phyloP scores from a whole-genome alignment of 768 basidiomycete species.

The Termitomyces sp. region DNA sequence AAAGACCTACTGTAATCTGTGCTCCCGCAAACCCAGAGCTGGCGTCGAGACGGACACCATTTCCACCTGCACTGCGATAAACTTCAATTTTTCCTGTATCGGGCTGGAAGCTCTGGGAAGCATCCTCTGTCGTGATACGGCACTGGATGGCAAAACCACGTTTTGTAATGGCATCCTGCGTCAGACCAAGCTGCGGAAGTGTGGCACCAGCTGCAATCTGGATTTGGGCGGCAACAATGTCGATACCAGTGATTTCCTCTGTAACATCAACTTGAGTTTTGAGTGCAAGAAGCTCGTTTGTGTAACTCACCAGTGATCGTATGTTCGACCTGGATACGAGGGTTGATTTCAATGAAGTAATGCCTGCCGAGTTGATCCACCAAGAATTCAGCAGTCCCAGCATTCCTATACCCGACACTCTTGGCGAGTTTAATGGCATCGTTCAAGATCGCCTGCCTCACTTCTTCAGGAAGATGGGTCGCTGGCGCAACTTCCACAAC shows the following conservation, averaged over 20 bases:
- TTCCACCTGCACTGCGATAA: constrained; percentile 97
- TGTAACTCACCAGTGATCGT: constrained; percentile 81
- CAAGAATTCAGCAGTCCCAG: constrained; percentile 97
- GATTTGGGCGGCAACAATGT: constrained; percentile 98
- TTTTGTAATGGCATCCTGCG: constrained; percentile 92
- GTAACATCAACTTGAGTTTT: constrained; percentile 6
- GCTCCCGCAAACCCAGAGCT: constrained; percentile 98
- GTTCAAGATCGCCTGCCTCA: constrained; percentile 78
- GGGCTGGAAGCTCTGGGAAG: constrained; percentile 89
- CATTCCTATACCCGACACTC: constrained; percentile 93
- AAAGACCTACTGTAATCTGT: constrained; percentile 77
- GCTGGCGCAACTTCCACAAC: constrained; percentile 99
- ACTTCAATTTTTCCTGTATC: constrained; percentile 99
- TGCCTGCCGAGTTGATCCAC: constrained; percentile 95
- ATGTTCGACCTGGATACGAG: constrained; percentile 99
- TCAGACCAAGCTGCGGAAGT: constrained; percentile 89
- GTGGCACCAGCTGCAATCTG: constrained; percentile 99
- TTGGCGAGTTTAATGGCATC: constrained; percentile 95
- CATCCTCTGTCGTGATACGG: constrained; percentile 97
- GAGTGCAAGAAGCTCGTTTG: not conserved
- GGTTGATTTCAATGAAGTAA: constrained; percentile 99
- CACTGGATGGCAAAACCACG: constrained; percentile 98
- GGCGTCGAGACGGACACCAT: constrained; percentile 95
- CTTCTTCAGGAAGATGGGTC: constrained; percentile 85
- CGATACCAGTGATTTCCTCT: constrained; percentile 99